These are phyloP conservation scores for Candida vaughaniae DNA, from an alignment of 805 yeast species.

Conservation along the genomic window DNA sequence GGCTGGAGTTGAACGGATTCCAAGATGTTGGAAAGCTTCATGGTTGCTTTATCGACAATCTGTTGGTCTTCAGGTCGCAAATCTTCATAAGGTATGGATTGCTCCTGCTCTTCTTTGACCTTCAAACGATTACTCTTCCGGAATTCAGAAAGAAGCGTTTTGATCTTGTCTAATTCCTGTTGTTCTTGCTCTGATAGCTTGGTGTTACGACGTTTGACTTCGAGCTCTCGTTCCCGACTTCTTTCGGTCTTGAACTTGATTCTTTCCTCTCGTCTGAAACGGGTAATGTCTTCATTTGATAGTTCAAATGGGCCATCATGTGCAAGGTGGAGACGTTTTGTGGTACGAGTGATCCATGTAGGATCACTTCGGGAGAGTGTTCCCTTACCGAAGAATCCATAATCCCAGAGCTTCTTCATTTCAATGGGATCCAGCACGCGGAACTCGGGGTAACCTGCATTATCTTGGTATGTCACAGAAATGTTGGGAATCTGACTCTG, in stretches of 20 bases:
- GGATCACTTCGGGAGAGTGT: conserved; percentile 88
- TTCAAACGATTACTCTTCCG: conserved; percentile 14
- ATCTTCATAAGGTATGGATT: conserved; percentile 12
- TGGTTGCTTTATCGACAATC: conserved; percentile 7
- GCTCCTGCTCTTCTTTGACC: conserved; percentile 10
- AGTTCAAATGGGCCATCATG: conserved; percentile 16
- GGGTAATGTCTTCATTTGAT: conserved; percentile 68
- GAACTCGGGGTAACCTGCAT: conserved; percentile 27
- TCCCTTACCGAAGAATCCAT: conserved; percentile 95
- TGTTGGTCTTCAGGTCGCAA: conserved; percentile 15
- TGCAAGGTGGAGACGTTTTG: conserved; percentile 49
- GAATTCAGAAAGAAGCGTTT: conserved; percentile 17
- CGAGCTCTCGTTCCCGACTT: conserved; percentile 48
- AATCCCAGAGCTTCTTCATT: conserved; percentile 66
- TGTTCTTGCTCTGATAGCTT: conserved; percentile 22
- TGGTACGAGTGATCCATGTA: conserved; percentile 75
- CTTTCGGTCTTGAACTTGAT: conserved; percentile 70
- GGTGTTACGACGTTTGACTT: conserved; percentile 41
- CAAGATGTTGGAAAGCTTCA: conserved; percentile 19
- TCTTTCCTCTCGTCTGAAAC: conserved; percentile 68
- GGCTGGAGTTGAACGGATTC: conserved; percentile 71
- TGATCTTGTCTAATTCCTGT: conserved; percentile 17
- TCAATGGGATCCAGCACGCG: conserved; percentile 42
- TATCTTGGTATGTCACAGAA: conserved; percentile 20
- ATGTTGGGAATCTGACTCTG: conserved; percentile 18